These are phyloP conservation scores for Thermothielavioides terrestris DNA, from an alignment of 495 filamentous ascomycete genomes.

Conservation along the genomic window DNA sequence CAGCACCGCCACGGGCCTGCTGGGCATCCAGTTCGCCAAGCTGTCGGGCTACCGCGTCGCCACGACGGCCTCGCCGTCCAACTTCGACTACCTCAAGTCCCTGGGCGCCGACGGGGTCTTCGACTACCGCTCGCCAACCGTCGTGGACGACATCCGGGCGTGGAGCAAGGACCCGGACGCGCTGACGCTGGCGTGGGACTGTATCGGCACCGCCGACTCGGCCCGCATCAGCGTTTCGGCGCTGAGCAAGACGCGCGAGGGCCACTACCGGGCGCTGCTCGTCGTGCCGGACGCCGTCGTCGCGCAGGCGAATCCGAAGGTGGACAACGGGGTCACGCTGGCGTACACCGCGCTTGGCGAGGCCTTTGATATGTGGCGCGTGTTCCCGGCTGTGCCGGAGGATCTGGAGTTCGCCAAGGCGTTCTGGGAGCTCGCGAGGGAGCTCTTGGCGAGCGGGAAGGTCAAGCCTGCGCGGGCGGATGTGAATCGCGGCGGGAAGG, in stretches of 20 bases:
- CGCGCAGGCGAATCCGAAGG: too few species aligned
- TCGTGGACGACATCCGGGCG: slow-evolving; percentile 28
- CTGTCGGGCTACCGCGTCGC: slow-evolving; percentile 38
- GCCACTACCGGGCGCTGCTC: slow-evolving; percentile 21
- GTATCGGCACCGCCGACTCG: slow-evolving; percentile 15
- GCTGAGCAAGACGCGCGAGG: slow-evolving; percentile 14
- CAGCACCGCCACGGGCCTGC: slow-evolving; percentile 40
- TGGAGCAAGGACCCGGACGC: slow-evolving; percentile 17
- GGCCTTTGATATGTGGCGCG: slow-evolving; percentile 4
- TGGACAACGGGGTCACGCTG: slow-evolving; percentile 20
- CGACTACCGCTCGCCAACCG: slow-evolving; percentile 37
- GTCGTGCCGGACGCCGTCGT: slow-evolving; percentile 11
- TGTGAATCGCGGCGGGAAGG: slow-evolving; percentile 26
- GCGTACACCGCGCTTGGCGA: slow-evolving; percentile 25
- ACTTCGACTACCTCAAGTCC: slow-evolving; percentile 32
- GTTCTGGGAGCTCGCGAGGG: slow-evolving; percentile 18
- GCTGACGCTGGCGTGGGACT: slow-evolving; percentile 28
- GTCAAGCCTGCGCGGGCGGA: slow-evolving; percentile 22
- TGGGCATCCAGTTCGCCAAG: slow-evolving; percentile 39
- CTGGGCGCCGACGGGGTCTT: slow-evolving; percentile 38
- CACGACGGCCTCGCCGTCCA: slow-evolving; percentile 35
- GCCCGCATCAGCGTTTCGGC: slow-evolving; percentile 20
- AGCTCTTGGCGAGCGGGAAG: slow-evolving; percentile 21
- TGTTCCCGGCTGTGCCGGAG: slow-evolving; percentile 7
- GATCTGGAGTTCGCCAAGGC: slow-evolving; percentile 19